These are phyloP conservation scores for Scheffersomyces segobiensis DNA, from an alignment of 1,139 yeast genomes.

Conservation along the genomic window DNA sequence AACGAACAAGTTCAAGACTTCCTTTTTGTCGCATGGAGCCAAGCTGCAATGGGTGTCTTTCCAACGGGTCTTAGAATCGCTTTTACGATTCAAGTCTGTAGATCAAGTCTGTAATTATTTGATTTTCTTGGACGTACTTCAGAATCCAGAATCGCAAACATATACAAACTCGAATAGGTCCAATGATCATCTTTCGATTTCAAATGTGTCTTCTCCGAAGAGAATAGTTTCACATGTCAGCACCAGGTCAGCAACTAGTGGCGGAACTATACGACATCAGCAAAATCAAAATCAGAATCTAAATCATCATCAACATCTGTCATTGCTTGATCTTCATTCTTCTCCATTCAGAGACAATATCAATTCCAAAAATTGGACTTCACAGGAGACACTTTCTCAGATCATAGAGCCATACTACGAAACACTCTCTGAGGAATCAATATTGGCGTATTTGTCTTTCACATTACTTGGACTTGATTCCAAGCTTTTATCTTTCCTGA, in stretches of 20 bases:
- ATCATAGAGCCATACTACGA: slow-evolving; percentile 35
- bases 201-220: not conserved
- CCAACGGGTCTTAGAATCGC: slow-evolving; percentile 29
- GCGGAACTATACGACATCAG: not conserved
- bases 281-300: not conserved
- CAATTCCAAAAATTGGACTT: not conserved
- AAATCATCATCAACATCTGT: not conserved
- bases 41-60: slow-evolving; percentile 34
- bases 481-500: slow-evolving; percentile 51
- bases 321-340: not conserved
- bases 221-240: not conserved
- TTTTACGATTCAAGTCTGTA: slow-evolving; percentile 26
- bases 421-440: slow-evolving; percentile 44
- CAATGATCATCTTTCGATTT: not conserved
- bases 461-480: slow-evolving; percentile 76
- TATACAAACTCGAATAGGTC: not conserved
- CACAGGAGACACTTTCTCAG: slow-evolving; percentile 9
- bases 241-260: not conserved
- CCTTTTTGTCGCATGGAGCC: slow-evolving; percentile 27
- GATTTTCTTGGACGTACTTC: slow-evolving; percentile 29
- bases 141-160: slow-evolving; percentile 1
- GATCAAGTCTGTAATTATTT: slow-evolving; percentile 42
- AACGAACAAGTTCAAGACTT: slow-evolving; percentile 24
- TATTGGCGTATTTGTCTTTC: slow-evolving; percentile 62
- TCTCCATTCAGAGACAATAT: not conserved